phyloP scores from a whole-genome alignment of 2,329 filamentous ascomycete genomes.

The Pyrenophora graminea region DNA sequence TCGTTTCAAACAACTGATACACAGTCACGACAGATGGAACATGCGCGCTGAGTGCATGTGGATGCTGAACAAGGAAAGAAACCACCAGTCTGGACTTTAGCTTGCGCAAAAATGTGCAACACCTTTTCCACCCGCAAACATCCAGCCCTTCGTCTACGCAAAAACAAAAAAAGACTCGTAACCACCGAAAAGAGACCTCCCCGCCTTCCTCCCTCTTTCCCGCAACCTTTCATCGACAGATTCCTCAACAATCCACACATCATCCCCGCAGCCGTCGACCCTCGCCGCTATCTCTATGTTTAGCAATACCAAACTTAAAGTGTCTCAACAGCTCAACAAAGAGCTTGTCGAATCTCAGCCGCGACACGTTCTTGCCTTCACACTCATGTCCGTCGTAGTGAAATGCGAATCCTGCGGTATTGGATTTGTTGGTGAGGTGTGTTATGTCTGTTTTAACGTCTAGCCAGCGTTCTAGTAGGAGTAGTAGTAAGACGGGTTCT shows the following conservation, averaged over 20 bases:
- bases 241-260: conserved; percentile 1
- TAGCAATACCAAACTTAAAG: background rate
- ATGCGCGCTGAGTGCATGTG: no score
- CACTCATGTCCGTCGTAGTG: conserved; percentile 35
- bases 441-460: conserved; percentile 36
- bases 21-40: no score
- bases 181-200: no score
- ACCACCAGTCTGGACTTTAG: no score
- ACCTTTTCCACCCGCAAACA: no score
- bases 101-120: no score
- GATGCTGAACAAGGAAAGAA: no score
- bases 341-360: conserved; percentile 41
- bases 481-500: conserved; percentile 19
- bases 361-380: conserved; percentile 31
- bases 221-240: background rate
- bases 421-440: conserved; percentile 28
- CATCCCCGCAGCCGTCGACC: background rate
- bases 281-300: background rate
- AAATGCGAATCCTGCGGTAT: conserved; percentile 28
- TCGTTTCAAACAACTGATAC: no score
- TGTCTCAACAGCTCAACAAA: conserved; percentile 22
- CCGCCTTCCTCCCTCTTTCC: background rate
- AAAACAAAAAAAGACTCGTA: no score
- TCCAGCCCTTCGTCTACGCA: no score
- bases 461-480: conserved; percentile 28